Percentiles rank a stretch among this genome's conserved stretches.
phyloP scores from a whole-genome alignment of 140 eudicot species.

The Stevia rebaudiana region DNA sequence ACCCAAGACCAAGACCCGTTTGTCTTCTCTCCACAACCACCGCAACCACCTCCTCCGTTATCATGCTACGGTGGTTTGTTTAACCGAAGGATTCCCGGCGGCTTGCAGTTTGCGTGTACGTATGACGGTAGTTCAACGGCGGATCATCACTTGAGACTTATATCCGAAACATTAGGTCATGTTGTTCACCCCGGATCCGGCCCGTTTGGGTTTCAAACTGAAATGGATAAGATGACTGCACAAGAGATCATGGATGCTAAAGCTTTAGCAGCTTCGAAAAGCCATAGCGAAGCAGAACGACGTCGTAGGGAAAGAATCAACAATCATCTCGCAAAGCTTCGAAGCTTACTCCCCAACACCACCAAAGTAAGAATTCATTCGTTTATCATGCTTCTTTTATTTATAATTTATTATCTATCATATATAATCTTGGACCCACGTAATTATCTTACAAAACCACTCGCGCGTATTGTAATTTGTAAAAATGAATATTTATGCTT shows the following conservation, averaged over 20 bases:
- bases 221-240: constrained; percentile 72
- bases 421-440: neutral
- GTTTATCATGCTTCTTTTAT: neutral
- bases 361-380: constrained; percentile 58
- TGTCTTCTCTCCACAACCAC: constrained; percentile 45
- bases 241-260: constrained; percentile 99
- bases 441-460: neutral
- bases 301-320: constrained; percentile 90
- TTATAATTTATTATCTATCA: neutral
- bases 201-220: constrained; percentile 83
- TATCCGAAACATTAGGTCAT: constrained; percentile 54
- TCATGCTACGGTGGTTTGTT: constrained; percentile 65
- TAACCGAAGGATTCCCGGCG: constrained; percentile 47
- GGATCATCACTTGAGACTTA: constrained; percentile 53
- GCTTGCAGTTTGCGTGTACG: constrained; percentile 50
- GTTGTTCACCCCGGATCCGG: constrained; percentile 58
- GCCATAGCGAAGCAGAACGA: constrained; percentile 96
- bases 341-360: constrained; percentile 83
- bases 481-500: constrained; percentile 20
- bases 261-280: constrained; percentile 92
- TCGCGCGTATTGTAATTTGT: neutral
- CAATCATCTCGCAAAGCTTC: constrained; percentile 82
- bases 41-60: constrained; percentile 34
- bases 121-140: constrained; percentile 40
- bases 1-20: constrained; percentile 62